Conservation (phyloP, 1,284 basidiomycete species). For the Microbotryum violaceum region DNA sequence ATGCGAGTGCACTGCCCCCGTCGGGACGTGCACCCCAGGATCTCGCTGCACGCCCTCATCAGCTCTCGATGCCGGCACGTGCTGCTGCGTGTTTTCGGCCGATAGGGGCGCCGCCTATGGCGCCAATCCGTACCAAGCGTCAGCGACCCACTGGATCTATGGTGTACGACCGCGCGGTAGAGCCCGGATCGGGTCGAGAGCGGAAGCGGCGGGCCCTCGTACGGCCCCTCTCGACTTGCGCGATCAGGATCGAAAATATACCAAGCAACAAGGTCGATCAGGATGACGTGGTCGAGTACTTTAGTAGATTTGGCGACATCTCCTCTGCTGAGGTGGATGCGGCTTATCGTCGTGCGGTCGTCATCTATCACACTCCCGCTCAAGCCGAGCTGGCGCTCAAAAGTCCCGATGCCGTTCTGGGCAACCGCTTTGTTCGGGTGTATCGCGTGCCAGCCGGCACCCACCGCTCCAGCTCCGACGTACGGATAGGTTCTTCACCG, state of each 20-base stretch:
- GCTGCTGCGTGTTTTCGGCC: too few species aligned
- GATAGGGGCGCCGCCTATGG: too few species aligned
- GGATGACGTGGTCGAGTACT: slow-evolving; percentile 75
- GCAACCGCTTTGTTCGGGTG: slow-evolving; percentile 87
- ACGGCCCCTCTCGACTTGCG: slow-evolving; percentile 40
- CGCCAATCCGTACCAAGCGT: background rate
- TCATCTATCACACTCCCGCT: slow-evolving; percentile 76
- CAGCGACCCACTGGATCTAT: too few species aligned
- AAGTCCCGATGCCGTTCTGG: slow-evolving; percentile 85
- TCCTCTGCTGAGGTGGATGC: slow-evolving; percentile 84
- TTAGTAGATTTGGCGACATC: slow-evolving; percentile 84
- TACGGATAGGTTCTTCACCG: too few species aligned
- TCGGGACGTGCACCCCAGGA: too few species aligned
- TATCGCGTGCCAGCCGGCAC: background rate
- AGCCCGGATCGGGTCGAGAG: too few species aligned
- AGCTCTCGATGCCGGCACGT: too few species aligned
- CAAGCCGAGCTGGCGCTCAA: slow-evolving; percentile 86
- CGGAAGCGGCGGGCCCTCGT: background rate
- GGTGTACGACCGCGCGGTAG: too few species aligned
- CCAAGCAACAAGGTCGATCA: slow-evolving; percentile 72
- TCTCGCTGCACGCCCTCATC: too few species aligned
- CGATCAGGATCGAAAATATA: slow-evolving; percentile 88
- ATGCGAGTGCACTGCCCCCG: too few species aligned
- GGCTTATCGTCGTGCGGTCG: slow-evolving; percentile 65
- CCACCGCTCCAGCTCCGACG: too few species aligned